Base-by-base conservation (phyloP, 306 rosid species). In the Adenanthera pavonina region DNA sequence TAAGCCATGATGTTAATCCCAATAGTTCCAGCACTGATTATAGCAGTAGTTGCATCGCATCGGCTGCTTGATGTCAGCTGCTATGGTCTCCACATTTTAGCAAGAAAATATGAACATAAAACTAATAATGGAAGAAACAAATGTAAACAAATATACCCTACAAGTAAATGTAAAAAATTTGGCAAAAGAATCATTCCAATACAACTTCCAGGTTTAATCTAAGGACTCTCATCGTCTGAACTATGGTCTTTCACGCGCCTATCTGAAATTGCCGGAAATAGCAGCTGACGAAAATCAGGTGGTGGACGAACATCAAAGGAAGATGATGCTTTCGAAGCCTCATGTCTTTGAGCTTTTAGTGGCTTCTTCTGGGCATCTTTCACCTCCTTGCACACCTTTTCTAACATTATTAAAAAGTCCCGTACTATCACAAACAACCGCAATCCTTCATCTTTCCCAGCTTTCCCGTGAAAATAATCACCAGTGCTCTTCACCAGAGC, bases 381-480 rank as follows among this genome's bases (percentile, higher is more conserved):
- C 64, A 96, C 84, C 79, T 96, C 97, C 74, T 67, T 90, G 85
- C 99, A 96, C n/a, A 83, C 88, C 88, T 85, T 93, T 75, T 96
- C 99, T 69, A 96, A 43, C 90, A 96, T 96, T 82, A 96, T 51
- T 70, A 96, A 81, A 83, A 96, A 96, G 75, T 96, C 97, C 4
- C 99, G 87, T 19, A 96, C 94, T 54, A 94, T 77, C 43, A 79
- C 78, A 72, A 96, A 96, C 85, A 96, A 83, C 19, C 92, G 92
- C 77, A 92, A 80, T 72, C 99, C 99, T 80, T 96, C 99, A 69
- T 96, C 97, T 82, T 87, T 96, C 73, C 95, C 96, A 1, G 97
- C 62, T 59, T 84, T 92, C 59, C 99, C 99, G 78, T 96, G 99
- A 81, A 96, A 96, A 84, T 96, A 94, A 74, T 96, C 99, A 6